Conservation (phyloP, 129 eudicot genomes). For the Gnaphalium uliginosum region DNA sequence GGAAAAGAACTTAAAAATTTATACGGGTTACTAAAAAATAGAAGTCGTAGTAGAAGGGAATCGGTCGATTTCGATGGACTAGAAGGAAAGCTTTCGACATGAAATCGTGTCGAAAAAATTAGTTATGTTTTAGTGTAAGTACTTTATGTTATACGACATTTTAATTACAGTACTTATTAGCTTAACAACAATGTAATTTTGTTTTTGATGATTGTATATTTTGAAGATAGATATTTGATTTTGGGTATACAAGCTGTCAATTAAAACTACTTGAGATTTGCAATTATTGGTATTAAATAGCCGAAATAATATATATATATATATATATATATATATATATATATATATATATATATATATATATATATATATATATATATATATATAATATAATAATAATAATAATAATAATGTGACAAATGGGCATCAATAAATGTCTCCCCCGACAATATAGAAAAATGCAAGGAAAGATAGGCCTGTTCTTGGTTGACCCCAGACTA, state of each 20-base stretch:
- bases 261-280: slow-evolving; percentile 9
- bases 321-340: no score
- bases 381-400: background rate
- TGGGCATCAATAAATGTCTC: slow-evolving; percentile 28
- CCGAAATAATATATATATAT: no score
- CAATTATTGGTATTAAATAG: background rate
- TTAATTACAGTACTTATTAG: slow-evolving; percentile 1
- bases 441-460: slow-evolving; percentile 23
- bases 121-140: background rate
- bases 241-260: slow-evolving; percentile 9
- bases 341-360: no score
- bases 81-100: slow-evolving; percentile 27
- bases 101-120: slow-evolving; percentile 10
- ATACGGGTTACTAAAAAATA: slow-evolving; percentile 48
- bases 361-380: no score
- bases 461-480: slow-evolving; percentile 10
- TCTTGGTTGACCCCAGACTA: slow-evolving; percentile 18
- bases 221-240: background rate
- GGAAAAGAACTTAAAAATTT: slow-evolving; percentile 59
- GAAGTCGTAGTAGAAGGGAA: slow-evolving; percentile 54
- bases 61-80: slow-evolving; percentile 52
- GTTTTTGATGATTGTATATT: background rate
- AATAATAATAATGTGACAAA: slow-evolving; percentile 20
- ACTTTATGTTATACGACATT: background rate
- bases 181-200: slow-evolving; percentile 14